Evolutionary conservation across 257 asterid genomes (phyloP), one percentile per base, ranked within the genome.

Genomic region (Capsicum rhomboideum): DNA sequence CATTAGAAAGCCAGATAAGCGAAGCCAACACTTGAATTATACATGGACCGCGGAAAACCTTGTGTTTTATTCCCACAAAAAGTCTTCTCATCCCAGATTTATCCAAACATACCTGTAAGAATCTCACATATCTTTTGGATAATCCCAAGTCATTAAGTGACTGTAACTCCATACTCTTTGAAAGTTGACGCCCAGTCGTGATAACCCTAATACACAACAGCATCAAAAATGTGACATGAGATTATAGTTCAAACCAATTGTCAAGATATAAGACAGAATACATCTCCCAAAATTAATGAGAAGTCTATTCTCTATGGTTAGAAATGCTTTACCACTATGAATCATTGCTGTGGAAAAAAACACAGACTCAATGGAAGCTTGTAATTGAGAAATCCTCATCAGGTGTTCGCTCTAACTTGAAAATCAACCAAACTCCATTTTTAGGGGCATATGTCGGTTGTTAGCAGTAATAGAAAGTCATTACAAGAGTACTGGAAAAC

Each of bases 151-250:
- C 98, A 86, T 97, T 97, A 49, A 97, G 91, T 0, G 99, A 97
- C 85, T 94, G 99, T 88, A 93, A 84, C 91, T 97, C 99, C 89
- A 97, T 87, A 88, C 96, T 92, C 94, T 91, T 92, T 29, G 98
- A 97, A 87, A 97, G 99, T 90, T 97, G 98, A 55, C 97, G 96
- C 18, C 99, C 98, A 71, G 99, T 98, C 67, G 98, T 89, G 37
- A 93, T 91, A 68, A 93, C 98, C 99, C 99, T 94, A 89, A 69
- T 59, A 11, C 67, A 83, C 49, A 84, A 56, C 37, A 74, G 55
- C 37, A 75, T 26, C 12, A 50, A 26, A 34, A 26, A 50, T 9
- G 63, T 4, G 46, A 26, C 81, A 75, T 75, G 46, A 75, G 81
- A 50, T 50, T 50, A 23, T 49, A 49, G 21, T 50, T 16, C 44